Conservation (phyloP, 371 early-diverging fungal genomes). For the Mucor circinelloides region DNA sequence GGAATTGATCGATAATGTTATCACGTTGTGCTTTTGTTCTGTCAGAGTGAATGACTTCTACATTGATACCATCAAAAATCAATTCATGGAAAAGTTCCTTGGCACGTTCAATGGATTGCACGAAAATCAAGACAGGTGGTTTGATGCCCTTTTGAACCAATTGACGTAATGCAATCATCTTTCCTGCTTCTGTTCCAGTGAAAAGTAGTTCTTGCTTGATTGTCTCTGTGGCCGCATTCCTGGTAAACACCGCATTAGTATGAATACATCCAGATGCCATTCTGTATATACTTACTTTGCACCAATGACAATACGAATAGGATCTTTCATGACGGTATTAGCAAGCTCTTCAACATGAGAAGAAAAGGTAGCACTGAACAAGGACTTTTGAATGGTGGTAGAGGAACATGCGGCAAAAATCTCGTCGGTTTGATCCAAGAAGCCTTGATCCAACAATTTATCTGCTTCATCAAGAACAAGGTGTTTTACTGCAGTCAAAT, state of each 20-base stretch:
- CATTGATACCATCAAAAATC: conserved; percentile 96
- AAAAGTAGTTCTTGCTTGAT: conserved; percentile 91
- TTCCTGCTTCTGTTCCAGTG: conserved; percentile 94
- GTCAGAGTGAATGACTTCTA: conserved; percentile 95
- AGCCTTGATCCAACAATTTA: conserved; percentile 88
- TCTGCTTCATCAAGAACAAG: conserved; percentile 95
- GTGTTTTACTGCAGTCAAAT: conserved; percentile 72
- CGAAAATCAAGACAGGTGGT: conserved; percentile 93
- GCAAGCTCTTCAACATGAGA: conserved; percentile 91
- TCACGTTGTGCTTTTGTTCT: conserved; percentile 92
- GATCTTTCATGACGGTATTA: conserved; percentile 85
- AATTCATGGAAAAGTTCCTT: conserved; percentile 93
- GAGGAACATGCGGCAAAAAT: conserved; percentile 87
- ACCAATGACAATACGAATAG: conserved; percentile 90
- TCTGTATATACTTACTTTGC: conserved; percentile 56
- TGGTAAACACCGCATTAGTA: conserved; percentile 83
- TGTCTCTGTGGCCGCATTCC: conserved; percentile 90
- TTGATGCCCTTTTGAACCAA: conserved; percentile 80
- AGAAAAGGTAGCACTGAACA: conserved; percentile 96
- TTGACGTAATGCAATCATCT: conserved; percentile 90
- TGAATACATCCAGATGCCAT: conserved; percentile 35
- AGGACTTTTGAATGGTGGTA: conserved; percentile 71
- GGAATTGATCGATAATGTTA: conserved; percentile 87
- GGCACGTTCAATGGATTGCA: conserved; percentile 96
- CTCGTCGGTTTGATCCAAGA: conserved; percentile 89